Conservation (phyloP, 257 asterid genomes). For the Solanum paucissectum region DNA sequence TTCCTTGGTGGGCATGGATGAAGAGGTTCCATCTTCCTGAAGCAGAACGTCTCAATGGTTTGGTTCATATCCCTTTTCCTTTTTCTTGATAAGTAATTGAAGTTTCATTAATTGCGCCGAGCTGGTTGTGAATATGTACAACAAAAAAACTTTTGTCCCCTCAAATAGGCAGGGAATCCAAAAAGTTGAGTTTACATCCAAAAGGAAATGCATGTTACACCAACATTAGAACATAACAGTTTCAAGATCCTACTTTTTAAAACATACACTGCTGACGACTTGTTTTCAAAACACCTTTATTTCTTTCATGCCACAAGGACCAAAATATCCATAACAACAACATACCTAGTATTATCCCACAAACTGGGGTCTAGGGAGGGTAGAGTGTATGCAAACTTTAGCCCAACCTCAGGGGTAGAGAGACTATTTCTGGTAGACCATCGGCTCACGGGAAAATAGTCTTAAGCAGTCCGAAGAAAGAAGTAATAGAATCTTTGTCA, state of each 20-base stretch:
- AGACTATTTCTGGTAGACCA: not conserved
- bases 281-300: not conserved
- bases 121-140: not conserved
- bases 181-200: not conserved
- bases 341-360: not conserved
- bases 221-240: not conserved
- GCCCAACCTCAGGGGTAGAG: not conserved
- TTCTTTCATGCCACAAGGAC: not conserved
- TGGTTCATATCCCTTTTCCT: not conserved
- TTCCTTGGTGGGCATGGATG: conserved; percentile 99
- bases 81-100: not conserved
- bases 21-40: conserved; percentile 95
- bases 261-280: not conserved
- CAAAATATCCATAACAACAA: not conserved
- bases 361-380: not conserved
- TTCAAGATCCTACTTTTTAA: not conserved
- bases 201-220: not conserved
- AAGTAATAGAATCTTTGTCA: not conserved
- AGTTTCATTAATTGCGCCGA: not conserved
- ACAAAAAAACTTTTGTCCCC: not conserved
- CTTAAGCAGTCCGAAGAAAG: not conserved
- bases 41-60: conserved; percentile 93
- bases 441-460: not conserved
- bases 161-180: not conserved
- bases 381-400: not conserved